phyloP scores from a whole-genome alignment of 208 protist genomes.

The Acanthamoeba healyi region DNA sequence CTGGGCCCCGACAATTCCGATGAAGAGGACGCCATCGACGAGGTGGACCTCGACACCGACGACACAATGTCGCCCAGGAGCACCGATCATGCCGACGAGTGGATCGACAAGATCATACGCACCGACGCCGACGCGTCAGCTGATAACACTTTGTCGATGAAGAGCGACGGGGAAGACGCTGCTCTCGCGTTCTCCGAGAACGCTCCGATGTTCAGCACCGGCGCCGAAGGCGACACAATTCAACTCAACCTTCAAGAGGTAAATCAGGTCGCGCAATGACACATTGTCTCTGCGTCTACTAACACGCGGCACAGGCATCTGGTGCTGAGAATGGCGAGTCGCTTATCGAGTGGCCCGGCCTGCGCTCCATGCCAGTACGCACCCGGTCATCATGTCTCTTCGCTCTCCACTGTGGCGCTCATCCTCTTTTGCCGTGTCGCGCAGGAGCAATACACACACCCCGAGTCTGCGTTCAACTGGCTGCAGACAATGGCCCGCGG shows the following conservation, averaged over 20 bases:
- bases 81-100: neutral
- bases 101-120: constrained; percentile 5
- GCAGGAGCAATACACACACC: constrained; percentile 56
- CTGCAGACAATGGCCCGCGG: constrained; percentile 24
- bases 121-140: neutral
- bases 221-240: neutral
- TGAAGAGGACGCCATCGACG: constrained; percentile 34
- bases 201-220: neutral
- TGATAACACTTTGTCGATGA: no score
- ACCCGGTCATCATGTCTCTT: no score
- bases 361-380: neutral
- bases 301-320: neutral
- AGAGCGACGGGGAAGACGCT: no score
- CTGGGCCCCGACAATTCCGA: neutral
- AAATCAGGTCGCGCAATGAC: neutral
- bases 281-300: neutral
- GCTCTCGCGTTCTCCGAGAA: neutral
- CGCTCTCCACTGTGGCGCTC: neutral
- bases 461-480: constrained; percentile 8
- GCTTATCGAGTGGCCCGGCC: neutral
- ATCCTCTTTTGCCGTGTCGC: neutral
- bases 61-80: neutral
- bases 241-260: neutral
- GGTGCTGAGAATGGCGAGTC: neutral
- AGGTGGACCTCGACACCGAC: constrained; percentile 24